These are phyloP conservation scores for Verticillium dahliae DNA, from an alignment of 2,329 filamentous ascomycete genomes.

Conservation along the genomic window DNA sequence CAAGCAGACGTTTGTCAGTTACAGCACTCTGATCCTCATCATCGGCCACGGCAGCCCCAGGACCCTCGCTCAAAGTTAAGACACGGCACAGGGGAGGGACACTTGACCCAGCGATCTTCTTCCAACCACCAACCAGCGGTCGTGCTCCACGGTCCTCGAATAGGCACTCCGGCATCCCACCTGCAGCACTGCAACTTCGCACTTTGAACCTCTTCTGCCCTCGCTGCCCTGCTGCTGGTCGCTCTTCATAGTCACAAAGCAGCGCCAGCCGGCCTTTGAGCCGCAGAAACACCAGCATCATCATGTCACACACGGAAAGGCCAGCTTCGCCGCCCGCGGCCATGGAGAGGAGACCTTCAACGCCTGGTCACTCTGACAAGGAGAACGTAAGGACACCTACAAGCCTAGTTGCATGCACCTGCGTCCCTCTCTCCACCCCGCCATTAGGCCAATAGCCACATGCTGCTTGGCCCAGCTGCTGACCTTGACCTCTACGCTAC, in stretches of 20 bases:
- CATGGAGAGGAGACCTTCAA: conserved; percentile 10
- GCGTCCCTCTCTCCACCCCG: neutral
- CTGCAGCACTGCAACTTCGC: neutral
- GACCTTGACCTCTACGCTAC: conserved; percentile 4
- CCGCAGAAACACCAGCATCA: conserved; percentile 1
- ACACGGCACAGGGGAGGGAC: neutral
- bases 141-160: neutral
- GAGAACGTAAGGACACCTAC: conserved; percentile 10
- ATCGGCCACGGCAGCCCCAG: neutral
- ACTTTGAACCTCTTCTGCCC: neutral
- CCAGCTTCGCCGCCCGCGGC: conserved; percentile 14
- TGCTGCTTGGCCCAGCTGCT: neutral
- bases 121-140: neutral
- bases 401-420: neutral
- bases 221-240: neutral
- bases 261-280: neutral
- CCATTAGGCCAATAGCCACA: neutral
- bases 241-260: neutral
- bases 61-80: neutral
- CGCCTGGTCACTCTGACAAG: conserved; percentile 9
- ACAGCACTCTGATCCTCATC: neutral
- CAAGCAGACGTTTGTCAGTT: neutral
- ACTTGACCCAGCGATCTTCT: neutral
- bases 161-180: neutral
- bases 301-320: conserved; percentile 27